These are phyloP conservation scores for Artemisia tridentata DNA, from an alignment of 129 eudicot species.

Conservation along the genomic window DNA sequence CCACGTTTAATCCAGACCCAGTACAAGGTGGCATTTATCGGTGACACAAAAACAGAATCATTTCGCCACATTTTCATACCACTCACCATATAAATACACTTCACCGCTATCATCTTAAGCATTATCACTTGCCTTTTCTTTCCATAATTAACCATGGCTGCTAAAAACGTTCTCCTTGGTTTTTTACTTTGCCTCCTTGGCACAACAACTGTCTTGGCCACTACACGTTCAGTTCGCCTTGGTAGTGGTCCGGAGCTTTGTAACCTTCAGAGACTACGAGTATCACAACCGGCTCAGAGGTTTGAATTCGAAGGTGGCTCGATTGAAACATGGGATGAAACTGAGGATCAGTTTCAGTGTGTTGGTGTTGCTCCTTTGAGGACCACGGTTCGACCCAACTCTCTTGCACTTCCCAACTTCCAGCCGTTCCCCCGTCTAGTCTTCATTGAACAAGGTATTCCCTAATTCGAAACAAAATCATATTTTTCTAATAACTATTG, in stretches of 20 bases:
- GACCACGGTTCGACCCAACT: conserved; percentile 43
- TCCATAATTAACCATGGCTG: conserved; percentile 32
- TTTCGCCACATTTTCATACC: conserved; percentile 33
- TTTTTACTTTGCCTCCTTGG: conserved; percentile 46
- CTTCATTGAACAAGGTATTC: conserved; percentile 56
- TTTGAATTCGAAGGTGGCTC: conserved; percentile 59
- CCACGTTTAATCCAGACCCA: conserved; percentile 34
- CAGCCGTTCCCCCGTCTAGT: conserved; percentile 65
- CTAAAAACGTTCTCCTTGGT: conserved; percentile 38
- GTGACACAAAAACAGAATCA: conserved; percentile 29
- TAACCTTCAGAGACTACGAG: conserved; percentile 44
- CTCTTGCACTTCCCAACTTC: conserved; percentile 59
- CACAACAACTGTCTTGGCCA: conserved; percentile 38
- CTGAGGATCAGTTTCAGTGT: conserved; percentile 62
- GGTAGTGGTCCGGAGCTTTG: conserved; percentile 46
- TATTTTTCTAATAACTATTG: too few relatives aligned
- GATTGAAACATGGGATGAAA: conserved; percentile 60
- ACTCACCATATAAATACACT: conserved; percentile 18
- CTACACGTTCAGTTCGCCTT: conserved; percentile 39
- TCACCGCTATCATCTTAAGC: not conserved
- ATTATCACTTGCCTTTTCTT: not conserved
- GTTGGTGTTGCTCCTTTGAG: conserved; percentile 52
- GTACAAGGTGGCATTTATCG: conserved; percentile 32
- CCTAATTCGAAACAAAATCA: not conserved
- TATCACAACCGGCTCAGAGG: conserved; percentile 44